Conservation (phyloP, 352 stramenopile genomes). For the Thalassiosira hispida region DNA sequence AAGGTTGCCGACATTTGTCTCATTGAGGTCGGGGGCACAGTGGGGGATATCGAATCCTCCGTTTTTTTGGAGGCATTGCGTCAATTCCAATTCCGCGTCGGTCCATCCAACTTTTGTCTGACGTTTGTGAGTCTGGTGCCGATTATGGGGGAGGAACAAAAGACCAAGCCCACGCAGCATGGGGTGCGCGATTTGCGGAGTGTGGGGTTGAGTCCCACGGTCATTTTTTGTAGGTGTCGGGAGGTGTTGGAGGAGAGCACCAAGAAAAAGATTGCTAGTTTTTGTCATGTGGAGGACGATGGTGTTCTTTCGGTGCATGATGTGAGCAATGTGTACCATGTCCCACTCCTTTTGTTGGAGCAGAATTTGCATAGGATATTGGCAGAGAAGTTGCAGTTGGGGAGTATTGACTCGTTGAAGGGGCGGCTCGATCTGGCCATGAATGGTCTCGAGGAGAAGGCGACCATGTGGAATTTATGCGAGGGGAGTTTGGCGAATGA, state of each 20-base stretch:
- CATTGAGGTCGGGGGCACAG: constrained; percentile 98
- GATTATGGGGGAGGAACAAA: constrained; percentile 98
- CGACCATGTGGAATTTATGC: constrained; percentile 96
- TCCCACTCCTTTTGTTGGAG: constrained; percentile 95
- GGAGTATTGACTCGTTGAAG: constrained; percentile 82
- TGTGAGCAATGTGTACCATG: constrained; percentile 99
- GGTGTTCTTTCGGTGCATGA: constrained; percentile 98
- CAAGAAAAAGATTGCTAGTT: constrained; percentile 97
- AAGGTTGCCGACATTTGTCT: constrained; percentile 95
- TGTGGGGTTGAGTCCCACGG: constrained; percentile 93
- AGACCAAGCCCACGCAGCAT: constrained; percentile 99
- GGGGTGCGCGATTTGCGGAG: constrained; percentile 97
- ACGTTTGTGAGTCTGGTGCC: constrained; percentile 99
- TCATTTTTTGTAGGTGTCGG: constrained; percentile 97
- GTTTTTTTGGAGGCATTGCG: constrained; percentile 99
- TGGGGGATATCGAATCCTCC: constrained; percentile 99
- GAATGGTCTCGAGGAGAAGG: constrained; percentile 89
- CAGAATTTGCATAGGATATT: constrained; percentile 96
- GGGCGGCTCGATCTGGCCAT: constrained; percentile 91
- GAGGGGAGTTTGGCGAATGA: constrained; percentile 99
- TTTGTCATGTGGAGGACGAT: constrained; percentile 95
- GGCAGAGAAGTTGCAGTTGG: constrained; percentile 91
- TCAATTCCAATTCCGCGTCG: constrained; percentile 99
- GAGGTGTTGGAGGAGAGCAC: constrained; percentile 92
- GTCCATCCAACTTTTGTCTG: constrained; percentile 97